Percentiles rank a stretch among this genome's conserved stretches.
Evolutionary conservation across 495 filamentous ascomycete species (phyloP).

Genomic region (Aspergillus nanangensis): DNA sequence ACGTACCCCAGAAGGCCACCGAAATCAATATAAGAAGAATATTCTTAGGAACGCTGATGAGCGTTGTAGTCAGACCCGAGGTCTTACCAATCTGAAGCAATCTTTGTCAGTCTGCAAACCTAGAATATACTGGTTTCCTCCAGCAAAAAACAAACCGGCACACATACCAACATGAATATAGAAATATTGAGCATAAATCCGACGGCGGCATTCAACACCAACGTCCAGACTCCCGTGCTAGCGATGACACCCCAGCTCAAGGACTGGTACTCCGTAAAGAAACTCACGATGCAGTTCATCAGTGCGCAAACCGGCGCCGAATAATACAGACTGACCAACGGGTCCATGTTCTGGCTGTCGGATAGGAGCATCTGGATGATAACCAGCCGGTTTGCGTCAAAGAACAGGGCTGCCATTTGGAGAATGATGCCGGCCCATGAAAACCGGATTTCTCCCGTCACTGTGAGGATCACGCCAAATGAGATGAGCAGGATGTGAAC

Average conservation of each 20-base stretch:
- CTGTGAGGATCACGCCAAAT: constrained; percentile 66
- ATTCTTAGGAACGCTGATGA: constrained; percentile 73
- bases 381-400: constrained; percentile 72
- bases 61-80: constrained; percentile 70
- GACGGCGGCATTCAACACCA: constrained; percentile 65
- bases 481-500: constrained; percentile 72
- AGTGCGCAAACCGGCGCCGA: constrained; percentile 73
- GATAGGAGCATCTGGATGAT: constrained; percentile 72
- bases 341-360: constrained; percentile 72
- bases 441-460: constrained; percentile 73
- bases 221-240: constrained; percentile 50
- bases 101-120: not conserved
- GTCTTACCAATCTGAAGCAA: constrained; percentile 65
- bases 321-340: constrained; percentile 80
- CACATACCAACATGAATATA: constrained; percentile 68
- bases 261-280: constrained; percentile 50
- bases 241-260: constrained; percentile 51
- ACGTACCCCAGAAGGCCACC: constrained; percentile 62
- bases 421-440: constrained; percentile 62
- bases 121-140: not conserved
- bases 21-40: constrained; percentile 64
- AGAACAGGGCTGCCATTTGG: constrained; percentile 65
- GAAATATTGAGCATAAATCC: constrained; percentile 76
- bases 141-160: not conserved
- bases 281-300: constrained; percentile 68